Evolutionary conservation across 2,329 filamentous ascomycete species (phyloP), one percentile per base, ranked within the genome.

Genomic region (Ophiocordyceps camponoti-floridani): DNA sequence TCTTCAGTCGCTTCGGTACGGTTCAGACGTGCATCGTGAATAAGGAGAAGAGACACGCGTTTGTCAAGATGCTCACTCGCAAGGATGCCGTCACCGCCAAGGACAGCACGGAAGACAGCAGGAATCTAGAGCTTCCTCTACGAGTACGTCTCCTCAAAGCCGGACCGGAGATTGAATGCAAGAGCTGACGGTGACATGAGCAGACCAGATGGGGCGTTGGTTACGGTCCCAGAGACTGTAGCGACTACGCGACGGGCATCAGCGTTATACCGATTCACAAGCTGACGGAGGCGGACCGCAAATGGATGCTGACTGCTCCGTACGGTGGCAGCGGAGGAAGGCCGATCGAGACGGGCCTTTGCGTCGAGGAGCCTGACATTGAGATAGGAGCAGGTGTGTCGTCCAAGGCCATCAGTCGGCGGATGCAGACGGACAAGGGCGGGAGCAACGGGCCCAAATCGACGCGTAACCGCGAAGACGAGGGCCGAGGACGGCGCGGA

Each of bases 21-120:
- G 91, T 98, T 4, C 91, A 98, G 62, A 95, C 89, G 1, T 96
- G 89, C 63, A 98, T 98, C 51, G 88, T 95, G 52, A 96, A 98
- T 66, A 83, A 86, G 56, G 91, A 98, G 57, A 98, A 96, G 66
- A 84, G 91, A 16, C 91, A 98, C 62, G 91, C 91, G 6, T 98
- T 98, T 60, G 89, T 98, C 56, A 98, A 98, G 66, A 98, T 98
- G 91, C 75, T 91, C 52, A 91, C 77, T 50, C 85, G 93, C 35
- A 73, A 77, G 49, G 86, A 94, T 61, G 89, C 91, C 13, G 73
- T 94, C 47, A 68, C 62, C 49, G 91, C 91, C 43, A 93, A 93
- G 59, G 76, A 82, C 35, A 84, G 79, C 44, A 94, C 96, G 79
- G 88, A 95, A 60, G 79, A 78, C 44, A 76, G 78, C 48, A 77